Conservation (phyloP, 2,329 filamentous ascomycete species). For the Metarhizium robertsii region DNA sequence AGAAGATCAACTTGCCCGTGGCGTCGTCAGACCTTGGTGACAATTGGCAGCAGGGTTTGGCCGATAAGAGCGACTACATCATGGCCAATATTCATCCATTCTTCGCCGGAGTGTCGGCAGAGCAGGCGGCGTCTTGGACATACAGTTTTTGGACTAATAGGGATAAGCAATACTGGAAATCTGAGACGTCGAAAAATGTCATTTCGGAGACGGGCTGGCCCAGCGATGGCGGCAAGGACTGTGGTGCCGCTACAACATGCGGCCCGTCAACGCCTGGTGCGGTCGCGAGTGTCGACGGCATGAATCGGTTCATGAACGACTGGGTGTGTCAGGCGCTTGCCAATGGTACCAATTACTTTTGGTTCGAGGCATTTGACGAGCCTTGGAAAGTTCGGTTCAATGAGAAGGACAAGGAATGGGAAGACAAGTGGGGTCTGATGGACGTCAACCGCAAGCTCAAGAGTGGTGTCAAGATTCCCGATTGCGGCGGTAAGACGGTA, state of each 20-base stretch:
- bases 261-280: conserved; percentile 41
- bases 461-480: conserved; percentile 71
- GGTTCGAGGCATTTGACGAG: conserved; percentile 96
- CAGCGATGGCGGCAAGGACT: conserved; percentile 68
- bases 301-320: conserved; percentile 78
- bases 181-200: conserved; percentile 57
- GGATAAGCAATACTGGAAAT: conserved; percentile 56
- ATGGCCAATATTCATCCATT: conserved; percentile 98
- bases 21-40: conserved; percentile 85
- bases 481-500: conserved; percentile 69
- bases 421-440: conserved; percentile 93
- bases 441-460: conserved; percentile 80
- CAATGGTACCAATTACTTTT: conserved; percentile 89
- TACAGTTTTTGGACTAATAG: conserved; percentile 69
- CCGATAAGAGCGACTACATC: conserved; percentile 66
- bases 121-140: conserved; percentile 69
- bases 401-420: conserved; percentile 62
- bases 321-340: conserved; percentile 75
- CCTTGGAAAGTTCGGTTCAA: conserved; percentile 84
- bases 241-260: conserved; percentile 50
- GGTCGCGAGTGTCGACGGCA: conserved; percentile 67
- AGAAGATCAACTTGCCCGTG: conserved; percentile 62
- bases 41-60: conserved; percentile 68
- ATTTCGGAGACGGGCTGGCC: conserved; percentile 94
- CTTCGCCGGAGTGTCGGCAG: conserved; percentile 68